Base-by-base conservation (phyloP, 1,284 basidiomycete genomes). In the Leccinum subrobustum region DNA sequence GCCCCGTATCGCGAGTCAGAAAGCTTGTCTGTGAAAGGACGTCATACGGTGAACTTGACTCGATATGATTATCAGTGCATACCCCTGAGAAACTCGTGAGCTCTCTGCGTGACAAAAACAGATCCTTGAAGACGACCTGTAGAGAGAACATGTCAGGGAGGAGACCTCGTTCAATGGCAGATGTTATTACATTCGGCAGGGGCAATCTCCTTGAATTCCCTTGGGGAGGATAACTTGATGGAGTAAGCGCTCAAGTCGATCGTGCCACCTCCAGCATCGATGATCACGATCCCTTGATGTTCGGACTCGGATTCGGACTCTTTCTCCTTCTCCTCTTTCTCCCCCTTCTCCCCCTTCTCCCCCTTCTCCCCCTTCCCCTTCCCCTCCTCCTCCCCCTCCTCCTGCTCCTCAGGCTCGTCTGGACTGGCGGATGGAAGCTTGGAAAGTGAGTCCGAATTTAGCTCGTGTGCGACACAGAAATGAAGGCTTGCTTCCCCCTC, bases 211-310 rank as follows among this genome's bases (percentile, higher is more conserved):
- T 79, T 75, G 16, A 79, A 67, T 51, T 65, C 63, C 14, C 31
- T 60, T 0, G 68, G 63, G n/a, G 61, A 58, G 64, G 77, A 56
- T 60, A 78, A 14, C 53, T 53, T 62, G 58, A 67, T 68, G 42
- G 65, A 72, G 60, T 84, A 84, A 1, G 81, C 76, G 60, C 81
- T 83, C 51, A 85, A 67, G 60, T 85, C 84, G n/a, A 85, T 79
- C 60, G 83, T 85, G 2, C 83, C 83, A 12, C 83, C 82, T 3
- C 83, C 83, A 1, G 65, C 65, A 65, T 85, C 83, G 44, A 86
- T 77, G 33, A 87, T 77, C 29, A 83, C 70, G 9, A 85, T 71
- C 0, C 79, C 81, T 29, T 77, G 64, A 3, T 76, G 75, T 11
- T 69, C 68, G 6, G 39, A 42, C 2, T 18, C 39, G n/a, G 39